Evolutionary conservation across 176 grass and related monocot species (phyloP).

Genomic region (Tillandsia fasciculata): DNA sequence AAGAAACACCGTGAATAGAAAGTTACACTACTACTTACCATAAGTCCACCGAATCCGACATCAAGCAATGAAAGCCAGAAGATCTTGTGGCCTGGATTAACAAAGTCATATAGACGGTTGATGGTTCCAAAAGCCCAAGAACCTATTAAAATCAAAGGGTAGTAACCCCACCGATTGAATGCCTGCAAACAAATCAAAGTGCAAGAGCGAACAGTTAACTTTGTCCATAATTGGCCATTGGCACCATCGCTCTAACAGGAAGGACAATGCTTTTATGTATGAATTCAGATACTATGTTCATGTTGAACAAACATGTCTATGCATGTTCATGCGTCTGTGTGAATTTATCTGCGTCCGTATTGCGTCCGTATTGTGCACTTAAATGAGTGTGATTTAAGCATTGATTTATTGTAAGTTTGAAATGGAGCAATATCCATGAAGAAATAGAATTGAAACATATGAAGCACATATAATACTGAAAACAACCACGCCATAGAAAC

Average conservation of each 20-base stretch:
- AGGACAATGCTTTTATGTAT: too few relatives aligned
- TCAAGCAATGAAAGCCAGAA: conserved; percentile 94
- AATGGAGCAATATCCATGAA: neutral
- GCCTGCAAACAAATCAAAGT: conserved; percentile 35
- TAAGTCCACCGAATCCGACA: conserved; percentile 83
- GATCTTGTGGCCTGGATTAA: conserved; percentile 70
- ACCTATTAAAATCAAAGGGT: conserved; percentile 88
- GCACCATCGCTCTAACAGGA: neutral
- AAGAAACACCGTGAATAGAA: conserved; percentile 14
- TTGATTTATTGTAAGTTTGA: neutral
- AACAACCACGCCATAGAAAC: neutral
- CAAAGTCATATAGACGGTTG: conserved; percentile 68
- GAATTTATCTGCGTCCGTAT: too few relatives aligned
- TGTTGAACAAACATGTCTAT: too few relatives aligned
- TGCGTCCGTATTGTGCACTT: too few relatives aligned
- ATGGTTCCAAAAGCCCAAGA: conserved; percentile 93
- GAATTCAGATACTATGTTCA: too few relatives aligned
- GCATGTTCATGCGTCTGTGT: too few relatives aligned
- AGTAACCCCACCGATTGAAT: conserved; percentile 93
- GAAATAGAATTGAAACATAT: neutral
- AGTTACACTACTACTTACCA: conserved; percentile 34
- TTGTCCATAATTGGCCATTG: neutral
- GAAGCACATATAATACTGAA: neutral
- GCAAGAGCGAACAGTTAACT: neutral
- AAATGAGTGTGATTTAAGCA: too few relatives aligned